Conservation (phyloP, 805 yeast genomes). For the Ascoidea asiatica region DNA sequence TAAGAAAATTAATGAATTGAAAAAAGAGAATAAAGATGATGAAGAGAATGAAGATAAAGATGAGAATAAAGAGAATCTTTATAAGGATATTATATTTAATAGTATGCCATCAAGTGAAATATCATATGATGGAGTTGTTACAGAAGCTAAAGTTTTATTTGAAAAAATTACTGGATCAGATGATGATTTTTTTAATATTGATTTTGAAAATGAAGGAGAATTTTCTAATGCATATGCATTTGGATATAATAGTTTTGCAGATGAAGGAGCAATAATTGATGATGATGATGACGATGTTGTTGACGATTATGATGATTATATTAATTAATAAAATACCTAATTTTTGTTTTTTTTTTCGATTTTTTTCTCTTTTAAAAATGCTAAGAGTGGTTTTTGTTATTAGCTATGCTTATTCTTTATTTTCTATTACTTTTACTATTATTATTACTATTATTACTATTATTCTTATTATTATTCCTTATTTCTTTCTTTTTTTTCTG, state of each 20-base stretch:
- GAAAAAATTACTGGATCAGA: slow-evolving; percentile 78
- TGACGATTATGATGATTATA: too few species aligned
- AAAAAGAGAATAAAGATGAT: not conserved
- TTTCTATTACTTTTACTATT: too few species aligned
- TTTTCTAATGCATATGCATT: too few species aligned
- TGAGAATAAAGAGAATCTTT: not conserved
- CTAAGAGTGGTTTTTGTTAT: too few species aligned
- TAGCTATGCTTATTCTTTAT: too few species aligned
- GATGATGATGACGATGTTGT: not conserved
- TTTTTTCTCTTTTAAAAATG: too few species aligned
- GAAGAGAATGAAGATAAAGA: too few species aligned
- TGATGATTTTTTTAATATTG: slow-evolving; percentile 93
- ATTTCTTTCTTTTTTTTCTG: not conserved
- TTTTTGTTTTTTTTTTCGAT: too few species aligned
- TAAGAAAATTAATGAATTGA: not conserved
- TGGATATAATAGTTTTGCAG: too few species aligned
- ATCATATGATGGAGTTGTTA: slow-evolving; percentile 81
- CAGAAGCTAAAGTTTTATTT: slow-evolving; percentile 67
- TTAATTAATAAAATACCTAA: not conserved
- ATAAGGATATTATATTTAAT: slow-evolving; percentile 18
- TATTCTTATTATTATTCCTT: too few species aligned
- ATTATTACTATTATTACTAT: not conserved
- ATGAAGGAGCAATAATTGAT: not conserved
- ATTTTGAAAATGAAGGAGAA: slow-evolving; percentile 89
- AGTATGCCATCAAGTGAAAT: slow-evolving; percentile 75